These are phyloP conservation scores for Rhynchosporium agropyri DNA, from an alignment of 2,329 filamentous ascomycete species.

Conservation along the genomic window DNA sequence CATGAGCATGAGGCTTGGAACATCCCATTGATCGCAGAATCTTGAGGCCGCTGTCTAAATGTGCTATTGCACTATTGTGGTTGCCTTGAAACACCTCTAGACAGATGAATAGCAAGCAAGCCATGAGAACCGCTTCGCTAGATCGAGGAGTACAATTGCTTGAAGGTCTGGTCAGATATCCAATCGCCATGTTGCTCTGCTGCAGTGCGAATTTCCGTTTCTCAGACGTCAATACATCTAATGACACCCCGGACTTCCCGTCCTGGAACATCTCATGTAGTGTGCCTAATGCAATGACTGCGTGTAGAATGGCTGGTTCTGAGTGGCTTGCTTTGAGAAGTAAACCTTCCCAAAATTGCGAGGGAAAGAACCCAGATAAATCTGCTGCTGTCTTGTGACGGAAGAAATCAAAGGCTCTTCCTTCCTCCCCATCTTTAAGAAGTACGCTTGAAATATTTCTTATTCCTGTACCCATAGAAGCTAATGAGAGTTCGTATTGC, in stretches of 20 bases:
- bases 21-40: slow-evolving; percentile 31
- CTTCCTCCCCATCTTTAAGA: slow-evolving; percentile 10
- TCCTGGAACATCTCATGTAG: slow-evolving; percentile 29
- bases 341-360: slow-evolving; percentile 61
- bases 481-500: neutral
- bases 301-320: slow-evolving; percentile 30
- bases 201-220: slow-evolving; percentile 45
- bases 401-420: slow-evolving; percentile 60
- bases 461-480: too few relatives aligned
- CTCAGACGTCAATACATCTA: neutral
- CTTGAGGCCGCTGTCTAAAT: slow-evolving; percentile 32
- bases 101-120: slow-evolving; percentile 65
- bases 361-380: slow-evolving; percentile 65
- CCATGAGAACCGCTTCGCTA: slow-evolving; percentile 58
- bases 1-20: neutral
- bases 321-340: slow-evolving; percentile 63
- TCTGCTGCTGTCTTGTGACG: slow-evolving; percentile 59
- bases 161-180: slow-evolving; percentile 48
- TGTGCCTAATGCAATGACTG: slow-evolving; percentile 30
- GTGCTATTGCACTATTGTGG: slow-evolving; percentile 29
- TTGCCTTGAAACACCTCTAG: slow-evolving; percentile 51
- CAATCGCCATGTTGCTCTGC: slow-evolving; percentile 32
- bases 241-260: slow-evolving; percentile 8
- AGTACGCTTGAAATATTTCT: neutral
- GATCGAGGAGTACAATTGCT: slow-evolving; percentile 47